These are phyloP conservation scores for Emmonsiellopsis sp. DNA, from an alignment of 2,329 filamentous ascomycete species.

Conservation along the genomic window DNA sequence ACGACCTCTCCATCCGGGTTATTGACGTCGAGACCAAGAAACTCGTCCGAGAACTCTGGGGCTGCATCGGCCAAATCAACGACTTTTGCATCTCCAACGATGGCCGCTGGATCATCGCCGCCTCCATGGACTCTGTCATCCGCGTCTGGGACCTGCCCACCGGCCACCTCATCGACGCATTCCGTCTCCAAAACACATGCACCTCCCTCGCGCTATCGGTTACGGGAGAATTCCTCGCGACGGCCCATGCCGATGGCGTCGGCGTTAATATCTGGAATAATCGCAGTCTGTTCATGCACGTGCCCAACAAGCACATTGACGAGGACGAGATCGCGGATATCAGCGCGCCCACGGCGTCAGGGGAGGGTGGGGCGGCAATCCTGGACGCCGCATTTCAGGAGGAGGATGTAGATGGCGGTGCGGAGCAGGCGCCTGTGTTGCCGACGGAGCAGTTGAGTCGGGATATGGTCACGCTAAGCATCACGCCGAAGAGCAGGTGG, in stretches of 20 bases:
- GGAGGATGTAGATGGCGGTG: slow-evolving; percentile 33
- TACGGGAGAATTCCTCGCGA: slow-evolving; percentile 90
- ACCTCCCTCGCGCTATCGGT: slow-evolving; percentile 78
- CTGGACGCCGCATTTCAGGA: slow-evolving; percentile 67
- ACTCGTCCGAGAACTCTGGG: slow-evolving; percentile 88
- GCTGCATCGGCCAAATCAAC: slow-evolving; percentile 61
- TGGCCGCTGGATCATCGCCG: slow-evolving; percentile 85
- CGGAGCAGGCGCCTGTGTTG: slow-evolving; percentile 45
- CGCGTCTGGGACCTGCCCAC: slow-evolving; percentile 94
- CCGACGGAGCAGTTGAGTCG: slow-evolving; percentile 66
- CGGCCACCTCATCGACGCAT: slow-evolving; percentile 87
- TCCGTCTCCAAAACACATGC: slow-evolving; percentile 68
- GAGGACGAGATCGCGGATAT: slow-evolving; percentile 62
- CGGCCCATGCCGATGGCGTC: slow-evolving; percentile 68
- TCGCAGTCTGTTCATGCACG: slow-evolving; percentile 77
- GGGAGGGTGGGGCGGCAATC: slow-evolving; percentile 67
- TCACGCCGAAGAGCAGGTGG: slow-evolving; percentile 87
- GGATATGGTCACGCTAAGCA: slow-evolving; percentile 76
- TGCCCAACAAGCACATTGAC: slow-evolving; percentile 74
- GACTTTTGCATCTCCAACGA: slow-evolving; percentile 87
- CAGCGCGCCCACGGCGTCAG: slow-evolving; percentile 63
- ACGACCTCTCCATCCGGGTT: slow-evolving; percentile 78
- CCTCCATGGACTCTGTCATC: slow-evolving; percentile 68
- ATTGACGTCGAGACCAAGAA: slow-evolving; percentile 85
- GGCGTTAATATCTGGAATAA: slow-evolving; percentile 97